Base-by-base conservation (phyloP, 306 rosid species). In the Lupinus albus region DNA sequence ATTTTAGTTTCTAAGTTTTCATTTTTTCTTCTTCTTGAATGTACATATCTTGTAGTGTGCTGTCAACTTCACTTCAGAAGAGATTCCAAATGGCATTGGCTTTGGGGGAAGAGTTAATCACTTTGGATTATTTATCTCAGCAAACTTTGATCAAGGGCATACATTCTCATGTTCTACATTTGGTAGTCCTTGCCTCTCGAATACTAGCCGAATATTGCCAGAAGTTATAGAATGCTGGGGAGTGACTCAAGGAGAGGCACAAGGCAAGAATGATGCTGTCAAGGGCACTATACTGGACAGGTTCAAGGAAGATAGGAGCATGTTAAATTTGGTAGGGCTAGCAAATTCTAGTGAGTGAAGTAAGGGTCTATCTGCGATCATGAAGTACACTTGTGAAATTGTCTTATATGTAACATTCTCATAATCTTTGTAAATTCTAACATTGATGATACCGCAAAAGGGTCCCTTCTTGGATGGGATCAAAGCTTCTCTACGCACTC, bases 171-270 rank as follows among this genome's bases (percentile, higher is more conserved):
- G 96, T 68, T 78, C 97, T 17, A 93, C 98, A 17, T 93, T 93
- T 41, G 96, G 94, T 14, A 89, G 91, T 51, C 97, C 98, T 7
- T 75, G 86, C 79, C 98, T 93, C 61, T 89, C 98, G 8, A 89
- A 86, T 78, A 74, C 75, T 8, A 84, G 64, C 78, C 79, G 53
- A 9, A 80, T 87, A 70, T 35, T 51, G 67, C 97, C 93, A 3
- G 98, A 93, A 68, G 91, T 83, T 44, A 88, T 93, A 75, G 98
- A 93, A 71, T 88, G 98, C 82, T 92, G 97, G 96, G 89, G 98
- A 72, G 89, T 89, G 39, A 80, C 78, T 11, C 68, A 65, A 41
- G 84, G 70, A 68, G 55, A 25, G 30, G 81, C 52, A 45, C 86
- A 86, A 60, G 83, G 60, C 70, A 81, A 68, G 73, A 74, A 78